Evolutionary conservation across 768 basidiomycete genomes (phyloP), one percentile per base, ranked within the genome.

Genomic region (Zangia roseola): DNA sequence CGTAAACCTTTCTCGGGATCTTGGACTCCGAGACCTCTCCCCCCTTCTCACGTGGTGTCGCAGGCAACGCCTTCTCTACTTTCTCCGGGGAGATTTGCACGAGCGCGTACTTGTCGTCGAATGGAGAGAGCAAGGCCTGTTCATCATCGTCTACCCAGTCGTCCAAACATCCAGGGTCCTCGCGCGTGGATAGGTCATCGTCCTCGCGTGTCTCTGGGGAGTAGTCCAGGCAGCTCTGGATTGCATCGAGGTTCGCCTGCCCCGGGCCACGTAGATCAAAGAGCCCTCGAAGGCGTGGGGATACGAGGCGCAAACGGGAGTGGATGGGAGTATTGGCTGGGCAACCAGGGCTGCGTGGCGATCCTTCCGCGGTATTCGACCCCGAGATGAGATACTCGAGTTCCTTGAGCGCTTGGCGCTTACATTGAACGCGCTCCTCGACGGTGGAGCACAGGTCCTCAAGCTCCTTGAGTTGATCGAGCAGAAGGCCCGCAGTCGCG

Each of bases 251-350:
- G 43, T 66, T 66, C 20, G 39, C 43, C 20, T 53, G 53, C 4
- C 67, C 59, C 2, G 64, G 64, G 17, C 64, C 64, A 14, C 24
- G 61, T 9, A 64, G 26, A 38, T 66, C 67, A 33, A 67, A 68
- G 45, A 67, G 59, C 10, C 67, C 67, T 13, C 55, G 64, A 35
- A 66, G 64, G 34, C 64, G 64, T 24, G 67, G 67, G 9, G 67
- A 56, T 16, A 55, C 30, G 9, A 40, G 33, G 21, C 43, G 49
- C 16, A 63, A 40, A 17, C 53, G 54, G 40, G 53, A 40, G 31
- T 35, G 21, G 21, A 49, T 43, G 0, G 65, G 65, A 2, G 63
- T 65, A 35, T 65, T 62, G 41, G 43, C 12, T 7, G 62, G 57
- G 26, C 57, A 63, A 14, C 39, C 44, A 9, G 60, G 60, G 31